A percentile compares a stretch with the other conserved stretches of the same genome.
Conservation (phyloP, 106 monocot genomes). For the Iris macrosiphon region DNA sequence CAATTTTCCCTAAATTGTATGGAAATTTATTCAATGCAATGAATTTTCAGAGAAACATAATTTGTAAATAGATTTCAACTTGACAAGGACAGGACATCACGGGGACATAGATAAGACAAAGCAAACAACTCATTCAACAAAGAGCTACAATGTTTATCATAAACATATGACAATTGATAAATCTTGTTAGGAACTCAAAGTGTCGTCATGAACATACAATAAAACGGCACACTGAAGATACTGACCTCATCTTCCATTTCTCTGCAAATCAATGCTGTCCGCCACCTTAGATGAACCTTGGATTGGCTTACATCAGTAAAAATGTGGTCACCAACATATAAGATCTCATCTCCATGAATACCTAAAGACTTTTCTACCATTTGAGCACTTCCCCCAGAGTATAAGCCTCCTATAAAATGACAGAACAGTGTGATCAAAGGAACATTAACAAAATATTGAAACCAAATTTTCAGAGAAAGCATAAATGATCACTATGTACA, state of each 20-base stretch:
- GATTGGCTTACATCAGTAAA: conserved; percentile 99
- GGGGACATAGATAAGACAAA: no score
- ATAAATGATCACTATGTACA: background rate
- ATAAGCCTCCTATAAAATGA: conserved; percentile 65
- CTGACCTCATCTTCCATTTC: conserved; percentile 97
- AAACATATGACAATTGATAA: no score
- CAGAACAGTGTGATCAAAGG: conserved; percentile 1
- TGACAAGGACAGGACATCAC: no score
- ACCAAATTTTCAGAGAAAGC: background rate
- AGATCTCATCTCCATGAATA: conserved; percentile 91
- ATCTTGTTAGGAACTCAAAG: no score
- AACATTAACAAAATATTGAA: background rate
- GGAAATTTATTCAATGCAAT: no score
- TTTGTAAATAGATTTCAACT: no score
- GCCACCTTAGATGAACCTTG: conserved; percentile 91
- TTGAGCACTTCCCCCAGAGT: conserved; percentile 95
- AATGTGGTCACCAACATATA: conserved; percentile 98
- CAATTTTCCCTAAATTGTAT: no score
- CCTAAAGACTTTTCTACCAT: conserved; percentile 84
- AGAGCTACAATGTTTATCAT: no score
- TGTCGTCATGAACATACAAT: no score
- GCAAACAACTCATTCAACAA: no score
- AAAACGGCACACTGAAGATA: no score
- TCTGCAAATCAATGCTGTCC: conserved; percentile 88
- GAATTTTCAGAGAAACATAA: no score